These are phyloP conservation scores for Alternaria rosae DNA, from an alignment of 2,329 filamentous ascomycete species.

Conservation along the genomic window DNA sequence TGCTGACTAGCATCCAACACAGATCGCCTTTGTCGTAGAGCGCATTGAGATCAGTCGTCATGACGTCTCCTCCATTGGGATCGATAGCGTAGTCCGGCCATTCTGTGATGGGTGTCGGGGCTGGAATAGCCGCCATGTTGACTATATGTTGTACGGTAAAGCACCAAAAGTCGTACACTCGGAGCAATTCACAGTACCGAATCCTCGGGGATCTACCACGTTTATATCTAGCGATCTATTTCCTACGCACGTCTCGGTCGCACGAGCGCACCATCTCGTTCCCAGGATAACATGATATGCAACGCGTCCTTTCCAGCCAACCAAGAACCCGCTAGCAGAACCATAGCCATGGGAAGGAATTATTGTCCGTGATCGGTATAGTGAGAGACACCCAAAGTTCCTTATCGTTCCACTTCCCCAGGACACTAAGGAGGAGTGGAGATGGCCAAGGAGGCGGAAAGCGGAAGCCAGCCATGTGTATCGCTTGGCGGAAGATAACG, in stretches of 20 bases:
- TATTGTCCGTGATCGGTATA: slow-evolving; percentile 26
- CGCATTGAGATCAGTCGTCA: slow-evolving; percentile 56
- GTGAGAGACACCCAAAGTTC: slow-evolving; percentile 11
- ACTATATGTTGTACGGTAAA: not conserved
- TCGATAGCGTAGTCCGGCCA: slow-evolving; percentile 55
- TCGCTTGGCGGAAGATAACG: slow-evolving; percentile 44
- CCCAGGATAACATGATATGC: slow-evolving; percentile 11
- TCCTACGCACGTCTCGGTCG: slow-evolving; percentile 18
- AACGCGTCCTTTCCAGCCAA: slow-evolving; percentile 2
- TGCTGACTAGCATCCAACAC: slow-evolving; percentile 52
- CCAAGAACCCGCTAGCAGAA: not conserved
- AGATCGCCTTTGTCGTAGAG: slow-evolving; percentile 58
- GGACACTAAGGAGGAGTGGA: slow-evolving; percentile 25
- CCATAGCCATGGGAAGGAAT: slow-evolving; percentile 11
- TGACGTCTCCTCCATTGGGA: slow-evolving; percentile 54
- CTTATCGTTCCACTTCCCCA: slow-evolving; percentile 36
- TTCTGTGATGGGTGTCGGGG: slow-evolving; percentile 46
- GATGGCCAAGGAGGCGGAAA: slow-evolving; percentile 27
- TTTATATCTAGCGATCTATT: not conserved
- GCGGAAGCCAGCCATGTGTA: slow-evolving; percentile 27
- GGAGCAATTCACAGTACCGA: not conserved
- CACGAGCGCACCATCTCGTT: not conserved
- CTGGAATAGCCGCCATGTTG: slow-evolving; percentile 35
- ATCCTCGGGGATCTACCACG: not conserved
- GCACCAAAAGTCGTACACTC: not conserved